Percentiles rank a stretch among this genome's conserved stretches.
Evolutionary conservation across 768 basidiomycete genomes (phyloP).

Genomic region (Cystofilobasidium bisporidii): DNA sequence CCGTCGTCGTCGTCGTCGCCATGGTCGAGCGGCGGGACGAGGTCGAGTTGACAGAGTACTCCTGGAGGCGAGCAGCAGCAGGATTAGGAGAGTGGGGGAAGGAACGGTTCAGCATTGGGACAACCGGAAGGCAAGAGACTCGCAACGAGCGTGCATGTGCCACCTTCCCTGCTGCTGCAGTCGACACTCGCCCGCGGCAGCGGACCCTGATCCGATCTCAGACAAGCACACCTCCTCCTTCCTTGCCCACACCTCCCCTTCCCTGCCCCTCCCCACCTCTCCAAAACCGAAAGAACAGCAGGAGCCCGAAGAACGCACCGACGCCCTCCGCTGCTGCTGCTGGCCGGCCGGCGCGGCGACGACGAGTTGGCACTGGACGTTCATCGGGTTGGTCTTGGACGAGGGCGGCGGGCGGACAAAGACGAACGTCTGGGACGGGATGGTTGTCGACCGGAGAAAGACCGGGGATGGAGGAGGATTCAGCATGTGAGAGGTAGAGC

Average conservation of each 20-base stretch:
- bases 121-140: too few relatives aligned
- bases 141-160: too few relatives aligned
- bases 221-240: too few relatives aligned
- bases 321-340: background rate
- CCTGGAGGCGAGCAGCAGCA: too few relatives aligned
- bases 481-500: too few relatives aligned
- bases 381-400: conserved; percentile 20
- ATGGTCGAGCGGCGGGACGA: background rate
- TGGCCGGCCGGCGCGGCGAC: background rate
- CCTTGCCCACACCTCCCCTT: too few relatives aligned
- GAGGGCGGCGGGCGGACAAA: conserved; percentile 22
- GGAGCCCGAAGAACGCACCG: background rate
- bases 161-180: too few relatives aligned
- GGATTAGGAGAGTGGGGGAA: too few relatives aligned
- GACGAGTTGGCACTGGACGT: conserved; percentile 27
- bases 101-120: too few relatives aligned
- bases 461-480: background rate
- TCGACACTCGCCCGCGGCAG: too few relatives aligned
- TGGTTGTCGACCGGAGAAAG: background rate
- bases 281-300: background rate
- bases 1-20: background rate
- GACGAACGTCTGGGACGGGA: conserved; percentile 15
- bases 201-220: too few relatives aligned
- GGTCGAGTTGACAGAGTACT: background rate
- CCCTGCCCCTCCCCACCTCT: too few relatives aligned